Percentiles rank a stretch among this genome's conserved stretches.
Evolutionary conservation across 2,329 filamentous ascomycete genomes (phyloP).

Genomic region (Trichoderma polysporum): DNA sequence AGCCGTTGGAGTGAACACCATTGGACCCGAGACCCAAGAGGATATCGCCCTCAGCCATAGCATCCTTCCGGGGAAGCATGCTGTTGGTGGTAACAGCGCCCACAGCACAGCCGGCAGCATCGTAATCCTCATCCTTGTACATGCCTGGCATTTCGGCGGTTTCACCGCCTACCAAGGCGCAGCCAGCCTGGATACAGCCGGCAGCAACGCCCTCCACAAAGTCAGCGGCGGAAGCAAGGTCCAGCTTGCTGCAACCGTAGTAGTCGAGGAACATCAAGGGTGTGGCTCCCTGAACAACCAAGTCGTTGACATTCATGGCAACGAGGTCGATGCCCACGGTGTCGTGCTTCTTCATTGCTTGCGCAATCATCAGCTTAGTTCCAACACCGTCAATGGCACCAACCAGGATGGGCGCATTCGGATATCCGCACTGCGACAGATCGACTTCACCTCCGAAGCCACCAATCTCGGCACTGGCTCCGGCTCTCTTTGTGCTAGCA

Average conservation of each 20-base stretch:
- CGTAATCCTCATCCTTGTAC: slow-evolving; percentile 85
- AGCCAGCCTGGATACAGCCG: slow-evolving; percentile 81
- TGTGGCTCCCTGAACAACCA: slow-evolving; percentile 92
- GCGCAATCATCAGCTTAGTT: slow-evolving; percentile 95
- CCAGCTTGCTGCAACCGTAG: slow-evolving; percentile 88
- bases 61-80: slow-evolving; percentile 71
- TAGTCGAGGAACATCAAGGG: slow-evolving; percentile 97
- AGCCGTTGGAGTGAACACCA: slow-evolving; percentile 94
- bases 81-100: slow-evolving; percentile 71
- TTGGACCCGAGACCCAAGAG: slow-evolving; percentile 82
- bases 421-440: slow-evolving; percentile 70
- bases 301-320: slow-evolving; percentile 98
- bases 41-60: slow-evolving; percentile 80
- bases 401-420: slow-evolving; percentile 76
- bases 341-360: slow-evolving; percentile 83
- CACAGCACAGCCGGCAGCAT: slow-evolving; percentile 86
- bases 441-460: slow-evolving; percentile 76
- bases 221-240: slow-evolving; percentile 72
- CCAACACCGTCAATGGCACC: slow-evolving; percentile 95
- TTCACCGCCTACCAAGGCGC: slow-evolving; percentile 92
- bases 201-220: slow-evolving; percentile 90
- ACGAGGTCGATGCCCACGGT: slow-evolving; percentile 96
- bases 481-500: slow-evolving; percentile 77
- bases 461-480: slow-evolving; percentile 89
- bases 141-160: slow-evolving; percentile 98